phyloP scores from a whole-genome alignment of 2,329 filamentous ascomycete genomes.

The Dactylellina leptospora region DNA sequence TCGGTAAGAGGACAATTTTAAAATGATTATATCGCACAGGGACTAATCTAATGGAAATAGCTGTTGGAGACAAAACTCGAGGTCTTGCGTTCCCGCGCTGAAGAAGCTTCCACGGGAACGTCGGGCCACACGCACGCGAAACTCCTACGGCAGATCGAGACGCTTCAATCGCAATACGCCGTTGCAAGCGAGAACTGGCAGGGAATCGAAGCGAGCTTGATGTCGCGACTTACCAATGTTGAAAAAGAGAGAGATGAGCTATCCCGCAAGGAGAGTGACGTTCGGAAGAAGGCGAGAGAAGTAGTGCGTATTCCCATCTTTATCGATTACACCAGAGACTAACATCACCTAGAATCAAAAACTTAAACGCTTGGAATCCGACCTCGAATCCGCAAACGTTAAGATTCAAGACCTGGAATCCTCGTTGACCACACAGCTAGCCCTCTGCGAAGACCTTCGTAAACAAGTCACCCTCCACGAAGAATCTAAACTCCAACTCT shows the following conservation, averaged over 20 bases:
- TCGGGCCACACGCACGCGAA: slow-evolving; percentile 87
- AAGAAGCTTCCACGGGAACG: slow-evolving; percentile 85
- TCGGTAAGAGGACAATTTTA: slow-evolving; percentile 60
- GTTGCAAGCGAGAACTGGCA: slow-evolving; percentile 98
- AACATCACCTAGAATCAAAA: slow-evolving; percentile 68
- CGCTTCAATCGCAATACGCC: slow-evolving; percentile 91
- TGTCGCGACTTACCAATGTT: slow-evolving; percentile 77
- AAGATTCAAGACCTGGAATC: slow-evolving; percentile 72
- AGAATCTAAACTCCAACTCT: slow-evolving; percentile 34
- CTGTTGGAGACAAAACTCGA: slow-evolving; percentile 89
- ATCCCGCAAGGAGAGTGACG: slow-evolving; percentile 80
- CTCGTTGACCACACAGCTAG: slow-evolving; percentile 70
- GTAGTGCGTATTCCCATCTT: slow-evolving; percentile 66
- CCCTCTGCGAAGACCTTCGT: slow-evolving; percentile 70
- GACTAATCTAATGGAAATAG: slow-evolving; percentile 59
- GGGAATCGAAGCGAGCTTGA: slow-evolving; percentile 86
- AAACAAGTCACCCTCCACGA: slow-evolving; percentile 66
- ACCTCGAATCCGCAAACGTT: slow-evolving; percentile 75
- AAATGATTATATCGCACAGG: slow-evolving; percentile 57
- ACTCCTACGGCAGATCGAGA: slow-evolving; percentile 91
- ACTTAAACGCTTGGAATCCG: slow-evolving; percentile 77
- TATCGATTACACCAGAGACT: not conserved
- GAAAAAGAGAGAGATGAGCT: slow-evolving; percentile 94
- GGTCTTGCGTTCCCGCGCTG: slow-evolving; percentile 80
- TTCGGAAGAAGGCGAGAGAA: slow-evolving; percentile 88